phyloP scores from a whole-genome alignment of 352 stramenopile genomes.

The Globisporangium polare region DNA sequence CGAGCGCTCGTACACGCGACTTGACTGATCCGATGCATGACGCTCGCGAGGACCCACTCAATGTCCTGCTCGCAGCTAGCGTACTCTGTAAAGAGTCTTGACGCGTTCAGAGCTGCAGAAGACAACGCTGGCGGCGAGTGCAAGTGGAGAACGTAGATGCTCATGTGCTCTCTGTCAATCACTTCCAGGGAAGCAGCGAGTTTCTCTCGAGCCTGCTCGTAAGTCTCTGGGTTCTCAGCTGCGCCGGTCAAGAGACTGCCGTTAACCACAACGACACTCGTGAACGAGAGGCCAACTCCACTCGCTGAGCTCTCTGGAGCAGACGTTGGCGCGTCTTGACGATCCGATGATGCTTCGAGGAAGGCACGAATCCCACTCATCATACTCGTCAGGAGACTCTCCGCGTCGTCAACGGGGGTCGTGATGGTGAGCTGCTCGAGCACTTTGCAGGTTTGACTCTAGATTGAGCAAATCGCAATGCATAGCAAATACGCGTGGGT shows the following conservation, averaged over 20 bases:
- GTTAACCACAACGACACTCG: slow-evolving; percentile 18
- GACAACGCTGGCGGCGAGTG: neutral
- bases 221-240: neutral
- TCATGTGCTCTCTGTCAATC: neutral
- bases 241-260: neutral
- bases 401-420: neutral
- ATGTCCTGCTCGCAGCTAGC: slow-evolving; percentile 11
- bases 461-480: neutral
- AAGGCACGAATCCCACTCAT: neutral
- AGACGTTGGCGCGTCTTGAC: neutral
- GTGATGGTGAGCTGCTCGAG: slow-evolving; percentile 12
- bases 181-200: slow-evolving; percentile 1
- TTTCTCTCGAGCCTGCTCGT: neutral
- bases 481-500: neutral
- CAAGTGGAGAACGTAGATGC: slow-evolving; percentile 18
- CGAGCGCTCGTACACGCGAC: slow-evolving; percentile 10
- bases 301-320: neutral
- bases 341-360: neutral
- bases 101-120: neutral
- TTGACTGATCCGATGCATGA: slow-evolving; percentile 11
- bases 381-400: neutral
- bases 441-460: slow-evolving; percentile 13
- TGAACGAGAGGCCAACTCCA: neutral
- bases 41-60: slow-evolving; percentile 15
- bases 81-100: slow-evolving; percentile 15